Conservation (phyloP, 2,329 filamentous ascomycete genomes). For the Sporothrix brasiliensis region DNA sequence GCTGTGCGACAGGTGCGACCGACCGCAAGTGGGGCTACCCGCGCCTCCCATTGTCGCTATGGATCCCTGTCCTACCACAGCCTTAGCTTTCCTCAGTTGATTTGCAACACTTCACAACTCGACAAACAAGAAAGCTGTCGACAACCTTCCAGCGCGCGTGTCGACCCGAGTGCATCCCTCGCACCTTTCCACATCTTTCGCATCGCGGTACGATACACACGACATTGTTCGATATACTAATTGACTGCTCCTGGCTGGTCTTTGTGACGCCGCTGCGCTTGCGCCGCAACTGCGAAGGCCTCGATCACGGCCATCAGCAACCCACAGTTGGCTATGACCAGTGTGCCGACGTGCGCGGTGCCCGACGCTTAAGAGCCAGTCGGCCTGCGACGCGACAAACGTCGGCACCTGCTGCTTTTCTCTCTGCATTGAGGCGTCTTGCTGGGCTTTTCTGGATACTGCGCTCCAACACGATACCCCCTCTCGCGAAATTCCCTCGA, state of each 20-base stretch:
- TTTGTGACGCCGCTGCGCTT: neutral
- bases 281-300: slow-evolving; percentile 8
- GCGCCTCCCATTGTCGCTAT: slow-evolving; percentile 8
- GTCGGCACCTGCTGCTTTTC: neutral
- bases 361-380: neutral
- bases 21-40: neutral
- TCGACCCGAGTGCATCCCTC: neutral
- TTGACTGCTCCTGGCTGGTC: neutral
- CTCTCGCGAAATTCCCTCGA: neutral
- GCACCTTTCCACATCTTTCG: neutral
- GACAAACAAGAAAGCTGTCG: neutral
- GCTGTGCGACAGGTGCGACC: slow-evolving; percentile 8
- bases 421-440: slow-evolving; percentile 8
- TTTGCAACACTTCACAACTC: slow-evolving; percentile 1
- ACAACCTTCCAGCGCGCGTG: neutral
- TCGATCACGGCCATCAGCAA: slow-evolving; percentile 1
- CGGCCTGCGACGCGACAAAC: neutral
- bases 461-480: neutral
- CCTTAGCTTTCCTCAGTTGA: neutral
- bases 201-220: neutral
- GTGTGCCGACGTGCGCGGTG: neutral
- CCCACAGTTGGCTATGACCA: neutral
- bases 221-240: no score
- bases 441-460: slow-evolving; percentile 20
- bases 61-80: neutral